Percentiles rank a stretch among this genome's conserved stretches.
Conservation (phyloP, 768 basidiomycete genomes). For the Boletus fagicola region DNA sequence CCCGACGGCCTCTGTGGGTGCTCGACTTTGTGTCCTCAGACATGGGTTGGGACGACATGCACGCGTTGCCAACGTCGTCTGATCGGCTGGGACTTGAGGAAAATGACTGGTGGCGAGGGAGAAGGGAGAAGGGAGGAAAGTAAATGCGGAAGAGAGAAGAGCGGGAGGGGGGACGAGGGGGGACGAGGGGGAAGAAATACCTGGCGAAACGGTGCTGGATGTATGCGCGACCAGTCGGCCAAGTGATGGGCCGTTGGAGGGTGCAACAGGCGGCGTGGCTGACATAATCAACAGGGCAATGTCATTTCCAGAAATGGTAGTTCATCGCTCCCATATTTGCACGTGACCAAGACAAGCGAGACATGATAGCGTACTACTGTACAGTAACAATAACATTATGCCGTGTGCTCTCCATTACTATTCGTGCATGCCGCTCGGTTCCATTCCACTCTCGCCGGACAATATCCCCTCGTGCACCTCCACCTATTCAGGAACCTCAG, state of each 20-base stretch:
- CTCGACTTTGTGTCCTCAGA: conserved; percentile 56
- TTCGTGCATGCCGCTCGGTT: conserved; percentile 25
- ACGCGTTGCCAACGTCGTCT: conserved; percentile 29
- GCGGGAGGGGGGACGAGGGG: neutral
- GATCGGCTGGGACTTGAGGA: conserved; percentile 12
- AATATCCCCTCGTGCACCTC: conserved; percentile 30
- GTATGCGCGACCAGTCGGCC: conserved; percentile 30
- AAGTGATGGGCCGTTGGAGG: conserved; percentile 29
- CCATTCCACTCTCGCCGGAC: conserved; percentile 11
- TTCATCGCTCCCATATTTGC: conserved; percentile 1
- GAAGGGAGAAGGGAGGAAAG: neutral
- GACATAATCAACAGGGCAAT: conserved; percentile 32
- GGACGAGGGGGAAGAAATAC: conserved; percentile 9
- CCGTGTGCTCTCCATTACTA: conserved; percentile 14
- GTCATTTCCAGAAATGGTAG: conserved; percentile 8
- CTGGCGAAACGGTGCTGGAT: conserved; percentile 22
- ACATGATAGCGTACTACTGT: neutral
- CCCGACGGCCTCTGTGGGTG: conserved; percentile 35
- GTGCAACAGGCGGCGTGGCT: conserved; percentile 26
- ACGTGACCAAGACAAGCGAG: conserved; percentile 12
- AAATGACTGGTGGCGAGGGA: neutral
- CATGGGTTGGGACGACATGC: conserved; percentile 44
- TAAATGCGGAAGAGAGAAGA: neutral
- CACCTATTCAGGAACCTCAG: conserved; percentile 29
- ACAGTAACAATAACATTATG: neutral